phyloP scores from a whole-genome alignment of 2,329 filamentous ascomycete species.

The Hypoxylon sp. region DNA sequence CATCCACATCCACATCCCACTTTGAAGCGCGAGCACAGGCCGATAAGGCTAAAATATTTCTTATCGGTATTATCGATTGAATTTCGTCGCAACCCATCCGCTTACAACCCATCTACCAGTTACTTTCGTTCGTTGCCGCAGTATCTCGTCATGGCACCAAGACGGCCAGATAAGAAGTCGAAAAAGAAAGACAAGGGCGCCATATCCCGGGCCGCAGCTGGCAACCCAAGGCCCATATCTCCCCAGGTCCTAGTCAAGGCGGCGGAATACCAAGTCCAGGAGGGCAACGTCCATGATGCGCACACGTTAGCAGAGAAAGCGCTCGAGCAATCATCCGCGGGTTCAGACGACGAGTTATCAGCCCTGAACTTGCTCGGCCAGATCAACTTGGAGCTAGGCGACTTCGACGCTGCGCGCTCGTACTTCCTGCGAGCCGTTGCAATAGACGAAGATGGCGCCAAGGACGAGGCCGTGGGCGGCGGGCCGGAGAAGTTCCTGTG shows the following conservation, averaged over 20 bases:
- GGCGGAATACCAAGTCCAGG: slow-evolving; percentile 51
- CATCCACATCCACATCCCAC: slow-evolving; percentile 15
- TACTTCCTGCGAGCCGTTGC: slow-evolving; percentile 80
- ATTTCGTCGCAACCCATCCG: slow-evolving; percentile 38
- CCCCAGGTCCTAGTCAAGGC: slow-evolving; percentile 51
- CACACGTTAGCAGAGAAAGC: slow-evolving; percentile 49
- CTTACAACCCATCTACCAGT: background rate
- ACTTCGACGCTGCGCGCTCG: slow-evolving; percentile 78
- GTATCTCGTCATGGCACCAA: slow-evolving; percentile 48
- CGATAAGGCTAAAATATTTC: slow-evolving; percentile 42
- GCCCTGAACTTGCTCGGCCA: slow-evolving; percentile 84
- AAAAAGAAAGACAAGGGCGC: slow-evolving; percentile 49
- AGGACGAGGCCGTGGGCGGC: slow-evolving; percentile 78
- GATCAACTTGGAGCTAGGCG: slow-evolving; percentile 84
- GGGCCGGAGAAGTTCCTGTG: slow-evolving; percentile 95
- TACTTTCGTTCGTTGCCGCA: slow-evolving; percentile 8
- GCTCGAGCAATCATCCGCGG: slow-evolving; percentile 45
- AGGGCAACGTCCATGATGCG: slow-evolving; percentile 50
- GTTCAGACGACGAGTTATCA: slow-evolving; percentile 67
- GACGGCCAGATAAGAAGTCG: slow-evolving; percentile 52
- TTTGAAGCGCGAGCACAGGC: slow-evolving; percentile 19
- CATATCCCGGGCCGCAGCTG: slow-evolving; percentile 44
- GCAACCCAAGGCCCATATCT: slow-evolving; percentile 45
- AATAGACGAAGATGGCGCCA: slow-evolving; percentile 80
- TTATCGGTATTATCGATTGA: slow-evolving; percentile 49